Base-by-base conservation (phyloP, 129 eudicot species). In the Flaveria ramosissima region DNA sequence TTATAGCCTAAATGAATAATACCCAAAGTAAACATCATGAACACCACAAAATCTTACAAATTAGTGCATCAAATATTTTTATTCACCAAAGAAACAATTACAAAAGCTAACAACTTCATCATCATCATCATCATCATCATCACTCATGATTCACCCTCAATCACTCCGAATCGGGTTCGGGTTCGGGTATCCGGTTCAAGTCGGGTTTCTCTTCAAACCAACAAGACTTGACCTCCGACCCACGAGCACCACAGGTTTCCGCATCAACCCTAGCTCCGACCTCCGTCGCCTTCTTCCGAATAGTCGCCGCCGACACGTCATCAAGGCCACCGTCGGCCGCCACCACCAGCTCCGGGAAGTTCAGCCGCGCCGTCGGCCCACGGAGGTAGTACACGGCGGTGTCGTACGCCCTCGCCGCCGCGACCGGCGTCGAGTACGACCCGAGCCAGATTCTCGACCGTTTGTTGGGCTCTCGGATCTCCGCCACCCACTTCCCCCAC, bases 401-500 rank as follows among this genome's bases (percentile, higher is more conserved):
- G 77, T 92, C 98, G 71, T 92, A 92, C 17, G 98, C 98, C n/a
- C 93, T 41, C 1, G 98, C 98, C 0, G 98, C 98, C 17, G 98
- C 98, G 26, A 89, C 82, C 16, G 98, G 86, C 0, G 98, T 88
- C 14, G 93, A 80, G 72, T 92, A 92, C 7, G 98, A 92, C 4
- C 98, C 98, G 36, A 92, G 82, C 98, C 98, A 92, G 14, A 92
- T 88, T 66, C 98, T 81, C 0, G 98, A 89, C 2, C 98, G 80
- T 66, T 92, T 92, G 65, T 92, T 92, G 0, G 98, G 98, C 68
- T 92, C 96, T 16, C 97, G 51, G 24, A 92, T 89, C 77, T 92
- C 97, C 0, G 97, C 97, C 12, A 92, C 98, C 98, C 98, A 92
- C 75, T 92, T 92, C 0, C 98, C 98, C 98, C 98, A 92, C 89